Base-by-base conservation (phyloP, 495 filamentous ascomycete species). In the Aspergillus olivimuriae region DNA sequence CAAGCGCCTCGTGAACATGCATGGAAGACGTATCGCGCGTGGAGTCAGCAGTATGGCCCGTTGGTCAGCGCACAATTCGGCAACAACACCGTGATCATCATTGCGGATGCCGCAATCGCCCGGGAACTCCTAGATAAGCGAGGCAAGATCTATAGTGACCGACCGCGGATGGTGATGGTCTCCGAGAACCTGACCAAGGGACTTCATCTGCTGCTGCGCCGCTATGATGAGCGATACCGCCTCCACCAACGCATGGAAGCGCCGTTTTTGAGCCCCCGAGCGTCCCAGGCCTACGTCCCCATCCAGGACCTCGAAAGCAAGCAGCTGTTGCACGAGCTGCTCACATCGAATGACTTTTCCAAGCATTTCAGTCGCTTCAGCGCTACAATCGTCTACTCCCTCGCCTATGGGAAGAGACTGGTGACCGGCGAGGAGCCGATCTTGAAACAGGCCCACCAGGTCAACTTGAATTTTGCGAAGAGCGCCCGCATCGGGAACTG, bases 331-430 rank as follows among this genome's bases (percentile, higher is more conserved):
- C 17, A 31, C 28, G 45, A 56, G 1, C 35, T 56, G 19, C 41
- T 54, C 2, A 10, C 12, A 1, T 21, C 41, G 14, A 42, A 48
- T 17, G 65, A 75, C 12, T 83, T 80, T 52, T 52, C 70, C 32
- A 69, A 75, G 48, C 62, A 65, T 34, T 63, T 83, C 40, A 74
- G 80, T 51, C 75, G 80, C 41, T 81, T 76, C 56, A 76, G 74
- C 17, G 63, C 70, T 6, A 74, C 78, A 5, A 74, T 79, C 4
- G 76, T 79, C 12, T 73, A 67, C 15, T 61, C 72, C 0, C 68
- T 83, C 3, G 68, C 65, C 4, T 86, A 80, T 73, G 82, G 80
- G 14, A 68, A 65, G 14, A 51, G 51, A 2, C 41, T 74, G 14
- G 9, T 16, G 10, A 4, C 17, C 9, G 17, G 10, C 8, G 35